Percentiles rank a stretch among this genome's conserved stretches.
Evolutionary conservation across 176 grass and related monocot genomes (phyloP).

Genomic region (Aegilops longissima): DNA sequence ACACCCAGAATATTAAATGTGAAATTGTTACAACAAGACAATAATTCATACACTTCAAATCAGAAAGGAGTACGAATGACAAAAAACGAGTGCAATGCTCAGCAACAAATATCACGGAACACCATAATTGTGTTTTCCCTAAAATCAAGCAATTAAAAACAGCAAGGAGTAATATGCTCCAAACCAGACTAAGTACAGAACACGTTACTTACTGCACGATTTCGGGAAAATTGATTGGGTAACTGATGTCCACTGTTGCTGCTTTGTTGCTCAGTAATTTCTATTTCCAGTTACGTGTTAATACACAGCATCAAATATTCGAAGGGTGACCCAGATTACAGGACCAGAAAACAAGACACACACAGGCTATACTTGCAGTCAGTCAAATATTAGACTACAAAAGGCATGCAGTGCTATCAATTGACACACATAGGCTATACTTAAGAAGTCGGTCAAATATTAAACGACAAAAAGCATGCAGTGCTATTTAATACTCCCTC

Average conservation of each 20-base stretch:
- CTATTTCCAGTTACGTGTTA: not conserved
- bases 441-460: not conserved
- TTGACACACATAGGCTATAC: not conserved
- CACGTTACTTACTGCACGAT: not conserved
- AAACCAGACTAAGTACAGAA: slow-evolving; percentile 7
- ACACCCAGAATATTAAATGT: not conserved
- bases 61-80: not conserved
- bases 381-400: not conserved
- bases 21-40: slow-evolving; percentile 17
- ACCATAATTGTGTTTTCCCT: not conserved
- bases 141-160: not conserved
- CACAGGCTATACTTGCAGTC: not conserved
- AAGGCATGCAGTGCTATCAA: not conserved
- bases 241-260: not conserved
- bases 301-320: not conserved
- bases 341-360: not conserved
- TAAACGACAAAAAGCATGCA: not conserved
- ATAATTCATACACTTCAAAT: not conserved
- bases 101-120: not conserved
- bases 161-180: not conserved
- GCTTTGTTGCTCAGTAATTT: slow-evolving; percentile 9
- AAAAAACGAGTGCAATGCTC: not conserved
- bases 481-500: not conserved
- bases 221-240: not conserved
- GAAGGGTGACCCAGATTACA: not conserved